Evolutionary conservation across 2,329 filamentous ascomycete genomes (phyloP), one percentile per base, ranked within the genome.

Genomic region (Macrophomina tecta): DNA sequence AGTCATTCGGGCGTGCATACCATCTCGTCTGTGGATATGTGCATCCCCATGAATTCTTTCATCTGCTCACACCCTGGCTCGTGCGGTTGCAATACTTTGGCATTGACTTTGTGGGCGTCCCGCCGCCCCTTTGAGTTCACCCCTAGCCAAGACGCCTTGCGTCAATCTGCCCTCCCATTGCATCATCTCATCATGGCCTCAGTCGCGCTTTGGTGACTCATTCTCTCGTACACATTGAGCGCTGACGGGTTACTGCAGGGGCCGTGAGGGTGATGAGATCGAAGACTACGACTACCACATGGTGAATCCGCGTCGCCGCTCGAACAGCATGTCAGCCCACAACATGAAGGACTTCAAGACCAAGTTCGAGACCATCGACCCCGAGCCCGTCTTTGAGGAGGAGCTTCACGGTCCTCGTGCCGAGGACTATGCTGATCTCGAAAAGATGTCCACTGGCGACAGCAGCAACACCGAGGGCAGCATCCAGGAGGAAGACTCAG

Each of bases 351-450:
- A 94, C 78, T 92, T 97, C 83, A 96, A 95, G 86, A 97, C 94
- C 81, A 99, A 99, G 83, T 98, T 97, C 78, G 95, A 99, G 81
- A 85, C 91, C 72, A 86, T 93, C 77, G 95, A 98, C 73, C 85
- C 88, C 18, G 94, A 98, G 75, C 94, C 93, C 48, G 91, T 97
- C 75, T 97, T 97, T 72, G 93, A 98, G 79, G 94, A 97, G 81
- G 86, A 87, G 65, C 69, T 95, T 68, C 92, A 96, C 75, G 93
- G 92, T 36, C 85, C 89, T 18, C 74, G 80, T 62, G 82, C 82
- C 34, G 86, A 87, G 62, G 85, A 90, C 69, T 78, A 85, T 67
- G 81, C 86, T 68, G 73, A 72, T 48, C 73, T 82, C 36, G 79
- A 82, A 73, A 84, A 86, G 79, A 80, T 83, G 75, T 83, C 82